These are phyloP conservation scores for Pseudogymnoascus sp. DNA, from an alignment of 2,329 filamentous ascomycete species.

Conservation along the genomic window DNA sequence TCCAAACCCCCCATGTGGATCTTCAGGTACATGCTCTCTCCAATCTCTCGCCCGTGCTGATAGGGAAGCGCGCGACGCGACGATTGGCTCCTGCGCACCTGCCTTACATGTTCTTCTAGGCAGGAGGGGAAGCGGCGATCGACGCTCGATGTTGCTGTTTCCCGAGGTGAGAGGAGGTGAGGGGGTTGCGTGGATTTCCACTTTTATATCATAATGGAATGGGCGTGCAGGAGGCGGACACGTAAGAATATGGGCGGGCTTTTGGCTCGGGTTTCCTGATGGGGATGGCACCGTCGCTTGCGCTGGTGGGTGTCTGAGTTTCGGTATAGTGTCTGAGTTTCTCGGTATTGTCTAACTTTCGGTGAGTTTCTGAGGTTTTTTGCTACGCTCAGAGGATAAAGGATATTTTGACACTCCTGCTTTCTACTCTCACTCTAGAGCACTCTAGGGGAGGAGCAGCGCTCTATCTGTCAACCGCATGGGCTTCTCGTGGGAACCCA, in stretches of 20 bases:
- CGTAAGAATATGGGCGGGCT: conserved; percentile 1
- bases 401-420: background rate
- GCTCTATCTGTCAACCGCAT: background rate
- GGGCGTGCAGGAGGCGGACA: background rate
- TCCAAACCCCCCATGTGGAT: background rate
- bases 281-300: background rate
- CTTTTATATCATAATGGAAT: background rate
- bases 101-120: background rate
- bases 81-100: background rate
- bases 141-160: background rate
- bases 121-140: background rate
- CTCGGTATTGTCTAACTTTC: background rate
- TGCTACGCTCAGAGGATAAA: background rate
- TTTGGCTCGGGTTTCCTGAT: background rate
- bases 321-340: background rate
- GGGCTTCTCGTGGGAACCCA: background rate
- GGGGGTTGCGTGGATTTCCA: conserved; percentile 5
- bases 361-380: background rate
- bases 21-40: background rate
- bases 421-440: background rate
- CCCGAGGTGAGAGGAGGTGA: background rate
- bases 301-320: background rate
- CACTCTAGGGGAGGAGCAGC: background rate
- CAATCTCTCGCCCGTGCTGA: background rate
- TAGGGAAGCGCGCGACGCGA: background rate